phyloP scores from a whole-genome alignment of 768 basidiomycete genomes.

The Tephrocybe sp. region DNA sequence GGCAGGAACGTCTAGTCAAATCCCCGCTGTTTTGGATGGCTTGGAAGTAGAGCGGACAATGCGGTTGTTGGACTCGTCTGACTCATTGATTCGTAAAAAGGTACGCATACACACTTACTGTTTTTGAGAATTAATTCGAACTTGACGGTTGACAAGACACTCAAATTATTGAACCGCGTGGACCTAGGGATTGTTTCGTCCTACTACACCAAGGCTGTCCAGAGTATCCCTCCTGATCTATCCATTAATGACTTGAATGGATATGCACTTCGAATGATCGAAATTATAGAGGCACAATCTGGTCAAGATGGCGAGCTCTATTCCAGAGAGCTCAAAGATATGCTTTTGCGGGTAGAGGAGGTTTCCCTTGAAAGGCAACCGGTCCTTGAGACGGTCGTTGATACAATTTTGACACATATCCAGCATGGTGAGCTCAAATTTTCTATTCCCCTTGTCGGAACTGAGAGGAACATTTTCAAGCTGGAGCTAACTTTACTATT shows the following conservation, averaged over 20 bases:
- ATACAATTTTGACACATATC: conserved; percentile 51
- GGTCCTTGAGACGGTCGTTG: conserved; percentile 59
- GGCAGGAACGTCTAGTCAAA: conserved; percentile 60
- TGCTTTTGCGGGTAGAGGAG: conserved; percentile 38
- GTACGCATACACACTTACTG: conserved; percentile 36
- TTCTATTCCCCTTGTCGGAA: conserved; percentile 4
- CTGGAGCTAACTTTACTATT: conserved; percentile 37
- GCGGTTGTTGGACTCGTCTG: conserved; percentile 61
- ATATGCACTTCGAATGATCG: conserved; percentile 48
- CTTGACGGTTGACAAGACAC: too few relatives aligned
- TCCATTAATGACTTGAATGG: conserved; percentile 39
- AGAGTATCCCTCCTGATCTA: conserved; percentile 33
- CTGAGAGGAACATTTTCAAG: conserved; percentile 28
- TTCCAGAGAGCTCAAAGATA: conserved; percentile 48
- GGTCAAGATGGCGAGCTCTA: conserved; percentile 58
- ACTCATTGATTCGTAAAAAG: conserved; percentile 56
- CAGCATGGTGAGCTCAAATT: conserved; percentile 42
- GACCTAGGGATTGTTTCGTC: conserved; percentile 59
- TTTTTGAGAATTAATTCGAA: too few relatives aligned
- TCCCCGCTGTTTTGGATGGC: conserved; percentile 58
- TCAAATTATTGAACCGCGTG: conserved; percentile 55
- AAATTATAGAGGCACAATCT: conserved; percentile 49
- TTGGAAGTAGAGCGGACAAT: conserved; percentile 77
- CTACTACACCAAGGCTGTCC: conserved; percentile 48
- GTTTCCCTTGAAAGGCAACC: conserved; percentile 28